Evolutionary conservation across 2,329 filamentous ascomycete genomes (phyloP).

Genomic region (Neopestalotiopsis sp.): DNA sequence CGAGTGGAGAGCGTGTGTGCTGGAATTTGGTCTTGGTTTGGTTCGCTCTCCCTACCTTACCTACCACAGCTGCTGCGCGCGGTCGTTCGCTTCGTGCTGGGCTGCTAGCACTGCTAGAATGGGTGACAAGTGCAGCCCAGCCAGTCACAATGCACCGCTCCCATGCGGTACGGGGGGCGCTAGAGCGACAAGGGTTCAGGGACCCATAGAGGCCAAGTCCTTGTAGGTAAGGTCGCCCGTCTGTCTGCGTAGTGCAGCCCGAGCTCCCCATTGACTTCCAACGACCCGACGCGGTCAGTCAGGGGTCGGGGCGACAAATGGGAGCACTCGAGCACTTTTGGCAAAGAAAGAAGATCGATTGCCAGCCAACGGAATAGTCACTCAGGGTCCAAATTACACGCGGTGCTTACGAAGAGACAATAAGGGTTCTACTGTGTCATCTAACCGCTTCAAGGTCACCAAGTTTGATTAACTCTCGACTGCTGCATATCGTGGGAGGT

Average conservation of each 20-base stretch:
- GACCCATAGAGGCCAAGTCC: neutral
- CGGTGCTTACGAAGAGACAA: neutral
- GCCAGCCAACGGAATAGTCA: neutral
- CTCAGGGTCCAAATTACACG: neutral
- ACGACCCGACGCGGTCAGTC: neutral
- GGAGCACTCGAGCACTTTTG: neutral
- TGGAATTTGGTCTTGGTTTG: slow-evolving; percentile 1
- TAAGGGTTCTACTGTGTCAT: neutral
- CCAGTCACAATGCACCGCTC: neutral
- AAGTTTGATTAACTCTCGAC: no score
- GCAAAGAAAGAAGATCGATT: neutral
- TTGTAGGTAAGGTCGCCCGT: neutral
- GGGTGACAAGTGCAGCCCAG: slow-evolving; percentile 6
- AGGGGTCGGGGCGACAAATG: neutral
- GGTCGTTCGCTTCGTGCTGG: neutral
- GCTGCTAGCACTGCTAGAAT: slow-evolving; percentile 3
- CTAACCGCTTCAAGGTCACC: neutral
- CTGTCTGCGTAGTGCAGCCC: neutral
- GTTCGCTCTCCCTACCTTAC: neutral
- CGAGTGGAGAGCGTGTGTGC: slow-evolving; percentile 15
- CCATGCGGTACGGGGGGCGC: slow-evolving; percentile 5
- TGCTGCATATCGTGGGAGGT: neutral
- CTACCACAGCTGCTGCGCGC: neutral
- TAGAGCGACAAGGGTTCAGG: slow-evolving; percentile 5
- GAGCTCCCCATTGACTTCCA: slow-evolving; percentile 9